Percentiles rank a stretch among this genome's conserved stretches.
phyloP scores from a whole-genome alignment of 768 basidiomycete species.

The Sutorius australiensis region DNA sequence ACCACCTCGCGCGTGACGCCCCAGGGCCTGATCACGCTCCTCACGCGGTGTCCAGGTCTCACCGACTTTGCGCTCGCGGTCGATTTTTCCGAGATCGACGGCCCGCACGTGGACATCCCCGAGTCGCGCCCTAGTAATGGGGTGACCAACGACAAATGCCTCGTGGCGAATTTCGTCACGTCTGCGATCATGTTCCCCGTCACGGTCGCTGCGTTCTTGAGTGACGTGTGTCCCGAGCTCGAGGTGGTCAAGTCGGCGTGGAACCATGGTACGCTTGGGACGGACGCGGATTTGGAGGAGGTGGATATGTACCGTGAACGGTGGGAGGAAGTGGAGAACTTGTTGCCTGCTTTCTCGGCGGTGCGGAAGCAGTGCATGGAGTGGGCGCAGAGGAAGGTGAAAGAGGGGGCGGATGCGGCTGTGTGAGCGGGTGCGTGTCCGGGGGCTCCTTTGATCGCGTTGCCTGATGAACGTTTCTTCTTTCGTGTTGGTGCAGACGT shows the following conservation, averaged over 20 bases:
- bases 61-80: conserved; percentile 16
- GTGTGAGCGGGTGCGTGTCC: neutral
- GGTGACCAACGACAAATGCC: conserved; percentile 6
- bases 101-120: neutral
- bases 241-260: conserved; percentile 12
- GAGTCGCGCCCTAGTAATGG: conserved; percentile 9
- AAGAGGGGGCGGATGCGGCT: neutral
- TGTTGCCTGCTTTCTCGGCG: conserved; percentile 22
- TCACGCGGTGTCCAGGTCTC: conserved; percentile 12
- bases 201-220: conserved; percentile 25
- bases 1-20: conserved; percentile 17
- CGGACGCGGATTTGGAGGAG: conserved; percentile 7
- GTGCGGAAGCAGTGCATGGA: conserved; percentile 18
- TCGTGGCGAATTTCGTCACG: conserved; percentile 15
- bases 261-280: neutral
- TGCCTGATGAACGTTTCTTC: neutral
- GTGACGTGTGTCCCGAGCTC: conserved; percentile 22
- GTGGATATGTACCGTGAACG: conserved; percentile 6
- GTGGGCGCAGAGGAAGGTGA: neutral
- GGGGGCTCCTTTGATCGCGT: no score
- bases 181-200: conserved; percentile 19
- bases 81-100: conserved; percentile 20
- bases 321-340: conserved; percentile 23
- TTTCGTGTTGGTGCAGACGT: neutral
- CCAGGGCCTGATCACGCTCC: conserved; percentile 19